phyloP scores from a whole-genome alignment of 805 yeast species.

The Lachancea mirantina region DNA sequence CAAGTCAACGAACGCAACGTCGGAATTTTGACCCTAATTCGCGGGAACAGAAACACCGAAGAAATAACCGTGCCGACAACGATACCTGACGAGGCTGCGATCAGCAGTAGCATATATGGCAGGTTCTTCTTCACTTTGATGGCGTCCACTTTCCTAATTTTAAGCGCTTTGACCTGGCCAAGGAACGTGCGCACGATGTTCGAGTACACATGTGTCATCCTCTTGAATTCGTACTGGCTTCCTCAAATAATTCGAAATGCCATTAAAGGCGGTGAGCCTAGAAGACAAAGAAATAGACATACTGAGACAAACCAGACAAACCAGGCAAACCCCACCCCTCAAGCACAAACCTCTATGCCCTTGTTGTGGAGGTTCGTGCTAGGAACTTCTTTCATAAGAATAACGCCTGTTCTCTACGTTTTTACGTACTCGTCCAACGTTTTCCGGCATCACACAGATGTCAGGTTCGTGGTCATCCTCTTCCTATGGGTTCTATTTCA shows the following conservation, averaged over 20 bases:
- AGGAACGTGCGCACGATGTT: slow-evolving; percentile 43
- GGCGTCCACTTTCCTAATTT: slow-evolving; percentile 47
- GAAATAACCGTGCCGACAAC: slow-evolving; percentile 22
- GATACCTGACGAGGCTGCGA: slow-evolving; percentile 45
- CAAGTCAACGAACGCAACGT: slow-evolving; percentile 67
- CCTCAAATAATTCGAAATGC: slow-evolving; percentile 79
- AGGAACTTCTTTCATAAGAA: slow-evolving; percentile 56
- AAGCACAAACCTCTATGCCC: slow-evolving; percentile 31
- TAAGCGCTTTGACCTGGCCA: slow-evolving; percentile 62
- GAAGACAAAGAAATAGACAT: slow-evolving; percentile 18
- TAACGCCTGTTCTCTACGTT: slow-evolving; percentile 60
- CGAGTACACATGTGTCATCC: slow-evolving; percentile 48
- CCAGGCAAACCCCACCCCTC: neutral
- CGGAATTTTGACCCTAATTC: slow-evolving; percentile 57
- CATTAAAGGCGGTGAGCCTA: slow-evolving; percentile 25
- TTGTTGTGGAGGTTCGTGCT: slow-evolving; percentile 71
- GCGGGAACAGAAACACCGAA: slow-evolving; percentile 38
- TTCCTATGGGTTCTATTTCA: slow-evolving; percentile 56
- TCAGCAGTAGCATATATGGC: slow-evolving; percentile 51
- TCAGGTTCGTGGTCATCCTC: slow-evolving; percentile 40
- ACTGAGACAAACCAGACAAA: too few species aligned
- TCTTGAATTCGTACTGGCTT: slow-evolving; percentile 70
- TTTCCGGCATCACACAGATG: slow-evolving; percentile 62
- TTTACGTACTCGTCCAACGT: slow-evolving; percentile 49
- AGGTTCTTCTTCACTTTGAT: slow-evolving; percentile 49